Evolutionary conservation across 345 rosid species (phyloP).

Genomic region (Durio zibethinus): DNA sequence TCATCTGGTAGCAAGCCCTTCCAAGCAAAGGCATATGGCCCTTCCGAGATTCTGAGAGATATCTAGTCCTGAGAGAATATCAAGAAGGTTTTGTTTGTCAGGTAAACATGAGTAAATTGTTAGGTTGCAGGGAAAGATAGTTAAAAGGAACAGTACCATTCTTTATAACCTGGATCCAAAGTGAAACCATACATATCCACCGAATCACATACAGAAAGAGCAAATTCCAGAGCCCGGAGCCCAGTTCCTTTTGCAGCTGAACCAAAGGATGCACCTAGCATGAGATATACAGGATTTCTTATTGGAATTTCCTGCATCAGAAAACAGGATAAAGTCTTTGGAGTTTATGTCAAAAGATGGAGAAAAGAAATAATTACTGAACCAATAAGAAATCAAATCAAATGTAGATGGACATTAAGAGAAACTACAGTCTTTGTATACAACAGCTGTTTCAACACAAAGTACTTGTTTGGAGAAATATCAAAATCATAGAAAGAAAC

Average conservation of each 20-base stretch:
- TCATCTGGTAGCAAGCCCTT: slow-evolving; percentile 97
- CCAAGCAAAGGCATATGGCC: slow-evolving; percentile 99
- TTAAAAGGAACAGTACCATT: slow-evolving; percentile 51
- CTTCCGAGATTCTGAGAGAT: slow-evolving; percentile 90
- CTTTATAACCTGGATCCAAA: slow-evolving; percentile 93
- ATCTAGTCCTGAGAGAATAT: slow-evolving; percentile 73
- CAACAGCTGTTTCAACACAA: background rate
- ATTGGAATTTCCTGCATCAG: slow-evolving; percentile 87
- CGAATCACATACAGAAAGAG: slow-evolving; percentile 81
- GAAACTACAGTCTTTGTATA: background rate
- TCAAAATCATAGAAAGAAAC: slow-evolving; percentile 10
- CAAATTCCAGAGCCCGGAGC: slow-evolving; percentile 94
- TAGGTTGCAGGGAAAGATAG: background rate
- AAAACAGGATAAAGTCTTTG: background rate
- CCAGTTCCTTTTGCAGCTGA: slow-evolving; percentile 99
- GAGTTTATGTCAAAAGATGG: background rate
- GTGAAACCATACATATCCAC: slow-evolving; percentile 99
- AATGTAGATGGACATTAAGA: background rate
- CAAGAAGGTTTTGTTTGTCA: slow-evolving; percentile 10
- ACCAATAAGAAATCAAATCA: background rate
- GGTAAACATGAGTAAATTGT: background rate
- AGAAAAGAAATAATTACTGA: background rate
- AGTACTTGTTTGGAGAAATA: background rate
- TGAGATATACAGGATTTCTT: slow-evolving; percentile 81
- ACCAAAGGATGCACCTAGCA: slow-evolving; percentile 95